Base-by-base conservation (phyloP, 2,329 filamentous ascomycete species). In the Stagonosporopsis cucurbitacearum region DNA sequence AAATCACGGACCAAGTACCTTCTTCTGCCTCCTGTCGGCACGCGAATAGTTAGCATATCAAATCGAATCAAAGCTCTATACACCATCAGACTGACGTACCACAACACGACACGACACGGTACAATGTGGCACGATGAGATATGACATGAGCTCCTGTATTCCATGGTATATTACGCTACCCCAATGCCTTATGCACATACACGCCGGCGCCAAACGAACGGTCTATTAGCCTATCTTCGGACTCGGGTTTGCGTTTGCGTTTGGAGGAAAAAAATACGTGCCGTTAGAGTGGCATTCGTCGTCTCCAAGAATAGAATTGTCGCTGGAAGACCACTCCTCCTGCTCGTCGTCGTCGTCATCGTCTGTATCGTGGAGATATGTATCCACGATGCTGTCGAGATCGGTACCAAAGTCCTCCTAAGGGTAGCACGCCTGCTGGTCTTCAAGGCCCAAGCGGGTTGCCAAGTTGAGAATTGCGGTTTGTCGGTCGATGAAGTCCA, bases 401-500 rank as follows among this genome's bases (percentile, higher is more conserved):
- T 51, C 53, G 25, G 37, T 19, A 9, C 47, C 53, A 39, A 47
- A 51, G 32, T 56, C 48, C 37, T 56, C 53, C 47, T 44, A 32
- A 8, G 43, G 37, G 37, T 51, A 35, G 33, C 19, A 42, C 28
- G 30, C 23, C 32, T 56, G 35, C 23, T 36, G 36, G 25, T 42
- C 22, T 37, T 47, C 41, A 17, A 37, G 28, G 26, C 28, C 47
- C 42, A 45, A 20, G 20, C 30, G 36, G 17, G 35, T 35, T 26
- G 48, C 48, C n/a, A 39, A 32, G 7, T 51, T 20, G 12, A 32
- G 6, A 3, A 44, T 49, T 22, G 44, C 42, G 5, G 20, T 26
- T 12, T 46, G 42, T 40, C 32, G 32, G 17, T 51, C n/a, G n/a
- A 56, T 20, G 9, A 22, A 13, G 17, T 36, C 47, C 12, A 47